Conservation (phyloP, 768 basidiomycete species). For the Kwoniella newhampshirensis region DNA sequence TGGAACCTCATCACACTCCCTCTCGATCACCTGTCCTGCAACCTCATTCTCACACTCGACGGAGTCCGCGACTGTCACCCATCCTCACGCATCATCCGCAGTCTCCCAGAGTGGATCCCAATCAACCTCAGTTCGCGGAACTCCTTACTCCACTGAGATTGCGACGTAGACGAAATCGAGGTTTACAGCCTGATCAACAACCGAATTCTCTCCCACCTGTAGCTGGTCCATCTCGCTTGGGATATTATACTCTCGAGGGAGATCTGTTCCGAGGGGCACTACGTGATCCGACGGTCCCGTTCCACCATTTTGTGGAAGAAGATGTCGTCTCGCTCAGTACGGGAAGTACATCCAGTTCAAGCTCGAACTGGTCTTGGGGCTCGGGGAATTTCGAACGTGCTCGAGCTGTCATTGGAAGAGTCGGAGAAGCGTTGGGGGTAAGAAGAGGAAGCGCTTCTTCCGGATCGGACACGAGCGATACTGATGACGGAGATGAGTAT, state of each 20-base stretch:
- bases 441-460: conserved; percentile 41
- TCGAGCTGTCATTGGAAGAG: conserved; percentile 41
- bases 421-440: conserved; percentile 47
- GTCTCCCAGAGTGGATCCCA: conserved; percentile 9
- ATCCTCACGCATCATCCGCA: conserved; percentile 20
- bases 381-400: conserved; percentile 45
- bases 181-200: conserved; percentile 1
- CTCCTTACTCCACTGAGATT: conserved; percentile 44
- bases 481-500: background rate
- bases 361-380: conserved; percentile 34
- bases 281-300: conserved; percentile 29
- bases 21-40: too few species aligned
- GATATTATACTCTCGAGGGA: conserved; percentile 39
- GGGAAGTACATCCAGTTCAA: conserved; percentile 32
- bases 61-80: conserved; percentile 18
- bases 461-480: conserved; percentile 16
- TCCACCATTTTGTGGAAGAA: conserved; percentile 24
- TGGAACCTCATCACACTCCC: too few species aligned
- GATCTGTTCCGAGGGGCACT: conserved; percentile 44
- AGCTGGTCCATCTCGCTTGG: conserved; percentile 34
- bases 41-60: background rate
- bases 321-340: conserved; percentile 37
- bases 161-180: conserved; percentile 25
- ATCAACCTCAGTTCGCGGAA: conserved; percentile 45
- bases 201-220: conserved; percentile 20